Evolutionary conservation across 202 grass and related monocot genomes (phyloP).

Genomic region (Cymbopogon flexuosus): DNA sequence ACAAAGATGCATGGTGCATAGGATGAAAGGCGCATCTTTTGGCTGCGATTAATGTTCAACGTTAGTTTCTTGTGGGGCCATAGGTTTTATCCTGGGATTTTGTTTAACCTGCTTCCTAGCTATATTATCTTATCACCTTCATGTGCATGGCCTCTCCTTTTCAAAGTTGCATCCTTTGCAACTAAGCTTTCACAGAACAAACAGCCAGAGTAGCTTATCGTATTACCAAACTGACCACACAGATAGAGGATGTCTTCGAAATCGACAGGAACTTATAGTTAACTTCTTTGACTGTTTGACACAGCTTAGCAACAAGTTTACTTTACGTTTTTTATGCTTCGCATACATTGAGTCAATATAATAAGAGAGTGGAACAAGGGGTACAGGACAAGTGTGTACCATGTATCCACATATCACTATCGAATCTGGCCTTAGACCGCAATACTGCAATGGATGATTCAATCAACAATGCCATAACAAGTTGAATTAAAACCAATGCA

Average conservation of each 20-base stretch:
- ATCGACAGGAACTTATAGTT: not conserved
- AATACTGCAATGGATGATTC: not conserved
- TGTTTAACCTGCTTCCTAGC: constrained; percentile 4
- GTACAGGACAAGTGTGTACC: constrained; percentile 20
- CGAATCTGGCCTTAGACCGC: not conserved
- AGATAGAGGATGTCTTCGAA: not conserved
- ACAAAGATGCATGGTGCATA: not conserved
- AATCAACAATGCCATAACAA: not conserved
- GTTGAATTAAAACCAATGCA: not conserved
- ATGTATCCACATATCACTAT: constrained; percentile 14
- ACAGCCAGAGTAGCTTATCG: not conserved
- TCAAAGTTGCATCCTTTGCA: constrained; percentile 20
- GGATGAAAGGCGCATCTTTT: not conserved
- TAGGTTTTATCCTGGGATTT: constrained; percentile 8
- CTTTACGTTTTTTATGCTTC: constrained; percentile 9
- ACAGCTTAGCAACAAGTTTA: not conserved
- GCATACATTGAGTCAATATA: not conserved
- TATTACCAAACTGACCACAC: not conserved
- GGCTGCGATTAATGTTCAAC: not conserved
- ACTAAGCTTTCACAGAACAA: constrained; percentile 26
- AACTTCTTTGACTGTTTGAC: constrained; percentile 12
- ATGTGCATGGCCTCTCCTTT: constrained; percentile 15
- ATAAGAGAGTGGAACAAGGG: not conserved
- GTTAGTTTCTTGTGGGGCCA: not conserved
- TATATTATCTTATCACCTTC: constrained; percentile 22